These are phyloP conservation scores for Coemansia sp. DNA, from an alignment of 192 early-diverging fungal genomes.

Conservation along the genomic window DNA sequence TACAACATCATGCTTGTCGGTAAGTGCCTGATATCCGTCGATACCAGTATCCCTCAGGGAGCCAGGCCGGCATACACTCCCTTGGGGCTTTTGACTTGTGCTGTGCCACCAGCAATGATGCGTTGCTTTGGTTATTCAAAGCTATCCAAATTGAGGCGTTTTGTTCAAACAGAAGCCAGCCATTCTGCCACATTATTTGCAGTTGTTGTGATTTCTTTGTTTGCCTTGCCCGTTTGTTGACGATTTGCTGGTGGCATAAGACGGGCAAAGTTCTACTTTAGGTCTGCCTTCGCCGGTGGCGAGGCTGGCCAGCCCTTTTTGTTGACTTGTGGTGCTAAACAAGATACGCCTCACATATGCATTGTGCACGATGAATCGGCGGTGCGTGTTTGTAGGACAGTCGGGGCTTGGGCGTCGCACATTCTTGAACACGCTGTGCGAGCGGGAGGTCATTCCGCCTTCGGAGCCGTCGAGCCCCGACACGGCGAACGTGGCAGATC, in stretches of 20 bases:
- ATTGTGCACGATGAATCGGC: neutral
- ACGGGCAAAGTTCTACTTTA: too few relatives aligned
- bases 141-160: neutral
- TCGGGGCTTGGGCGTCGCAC: constrained; percentile 97
- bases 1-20: constrained; percentile 98
- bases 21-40: constrained; percentile 17
- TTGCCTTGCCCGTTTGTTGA: neutral
- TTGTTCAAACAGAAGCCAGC: neutral
- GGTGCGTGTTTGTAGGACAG: constrained; percentile 23
- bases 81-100: too few relatives aligned
- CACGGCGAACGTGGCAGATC: constrained; percentile 77
- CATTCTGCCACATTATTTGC: neutral
- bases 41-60: too few relatives aligned
- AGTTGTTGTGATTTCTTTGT: neutral
- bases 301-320: too few relatives aligned
- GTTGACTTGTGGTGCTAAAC: neutral
- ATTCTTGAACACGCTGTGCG: constrained; percentile 98
- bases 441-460: constrained; percentile 69
- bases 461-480: constrained; percentile 66
- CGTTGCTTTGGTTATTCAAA: neutral
- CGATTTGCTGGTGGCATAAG: neutral
- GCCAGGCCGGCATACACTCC: too few relatives aligned
- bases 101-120: too few relatives aligned
- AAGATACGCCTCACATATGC: neutral
- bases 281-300: too few relatives aligned